These are phyloP conservation scores for Amylocarpus encephaloides DNA, from an alignment of 2,329 filamentous ascomycete genomes.

Conservation along the genomic window DNA sequence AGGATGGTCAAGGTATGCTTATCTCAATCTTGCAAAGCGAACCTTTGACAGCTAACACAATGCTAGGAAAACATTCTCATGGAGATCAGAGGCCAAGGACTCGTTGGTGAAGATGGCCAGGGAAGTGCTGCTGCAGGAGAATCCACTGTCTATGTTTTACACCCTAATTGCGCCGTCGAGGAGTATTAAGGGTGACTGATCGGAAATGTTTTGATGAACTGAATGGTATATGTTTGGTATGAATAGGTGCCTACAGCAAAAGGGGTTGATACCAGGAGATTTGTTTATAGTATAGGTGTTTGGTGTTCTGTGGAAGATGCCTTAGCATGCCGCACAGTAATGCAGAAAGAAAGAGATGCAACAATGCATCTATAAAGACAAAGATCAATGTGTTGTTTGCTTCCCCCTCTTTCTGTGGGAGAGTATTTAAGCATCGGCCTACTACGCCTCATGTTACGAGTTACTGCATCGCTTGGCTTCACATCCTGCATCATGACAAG, in stretches of 20 bases:
- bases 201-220: constrained; percentile 1
- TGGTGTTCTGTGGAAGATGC: background rate
- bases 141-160: constrained; percentile 74
- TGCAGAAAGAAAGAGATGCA: background rate
- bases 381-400: background rate
- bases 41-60: constrained; percentile 46
- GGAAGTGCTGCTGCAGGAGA: constrained; percentile 38
- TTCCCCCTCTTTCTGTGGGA: too few species aligned
- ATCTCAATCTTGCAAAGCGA: constrained; percentile 5
- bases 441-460: background rate
- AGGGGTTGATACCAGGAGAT: constrained; percentile 10
- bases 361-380: background rate
- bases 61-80: constrained; percentile 80
- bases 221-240: constrained; percentile 6
- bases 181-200: constrained; percentile 20
- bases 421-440: background rate
- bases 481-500: too few species aligned
- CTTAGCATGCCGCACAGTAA: background rate
- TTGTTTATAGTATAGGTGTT: constrained; percentile 8
- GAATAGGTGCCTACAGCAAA: background rate
- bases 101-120: constrained; percentile 41
- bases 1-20: constrained; percentile 87
- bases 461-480: too few species aligned
- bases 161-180: constrained; percentile 89
- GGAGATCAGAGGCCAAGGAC: constrained; percentile 62